Evolutionary conservation across 441 rosid species (phyloP), one percentile per base, ranked within the genome.

Genomic region (Francoa sonchifolia): DNA sequence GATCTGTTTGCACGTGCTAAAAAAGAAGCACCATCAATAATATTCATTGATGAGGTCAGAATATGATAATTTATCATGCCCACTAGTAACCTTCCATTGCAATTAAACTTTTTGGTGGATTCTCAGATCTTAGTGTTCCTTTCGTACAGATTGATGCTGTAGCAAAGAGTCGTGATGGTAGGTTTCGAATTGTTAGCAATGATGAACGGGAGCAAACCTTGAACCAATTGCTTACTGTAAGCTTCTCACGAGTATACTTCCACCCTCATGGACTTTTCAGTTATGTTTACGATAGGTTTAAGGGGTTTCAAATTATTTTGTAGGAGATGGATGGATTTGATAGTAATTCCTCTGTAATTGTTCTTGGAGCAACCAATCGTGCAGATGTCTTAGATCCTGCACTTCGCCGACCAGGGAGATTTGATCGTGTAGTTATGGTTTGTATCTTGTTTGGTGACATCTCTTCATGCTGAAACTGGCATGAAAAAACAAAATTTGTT

Each of bases 251-350:
- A n/a, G n/a, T n/a, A n/a, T n/a, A n/a, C n/a, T n/a, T n/a, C n/a
- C n/a, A n/a, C n/a, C n/a, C n/a, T n/a, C n/a, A n/a, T n/a, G n/a
- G n/a, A n/a, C n/a, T n/a, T n/a, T n/a, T n/a, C n/a, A n/a, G n/a
- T n/a, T n/a, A n/a, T n/a, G n/a, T n/a, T n/a, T n/a, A n/a, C n/a
- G n/a, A n/a, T n/a, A n/a, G n/a, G n/a, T n/a, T 30, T 58, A n/a
- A 56, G 23, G 32, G 50, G 18, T 42, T 27, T 29, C 34, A 33
- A 65, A 51, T 55, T 55, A 33, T 35, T 47, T 57, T 47, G 42
- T 67, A 89, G 96, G 96, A 89, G 79, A 85, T 89, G 98, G 98
- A 89, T 76, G 96, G 96, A 43, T 89, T 89, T 66, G 96, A 89
- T 55, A 89, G 92, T 68, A 83, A 34, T 59, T 80, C 99, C 31